Percentiles rank a stretch among this genome's conserved stretches.
phyloP scores from a whole-genome alignment of 2,329 filamentous ascomycete genomes.

The Corynespora cassiicola region DNA sequence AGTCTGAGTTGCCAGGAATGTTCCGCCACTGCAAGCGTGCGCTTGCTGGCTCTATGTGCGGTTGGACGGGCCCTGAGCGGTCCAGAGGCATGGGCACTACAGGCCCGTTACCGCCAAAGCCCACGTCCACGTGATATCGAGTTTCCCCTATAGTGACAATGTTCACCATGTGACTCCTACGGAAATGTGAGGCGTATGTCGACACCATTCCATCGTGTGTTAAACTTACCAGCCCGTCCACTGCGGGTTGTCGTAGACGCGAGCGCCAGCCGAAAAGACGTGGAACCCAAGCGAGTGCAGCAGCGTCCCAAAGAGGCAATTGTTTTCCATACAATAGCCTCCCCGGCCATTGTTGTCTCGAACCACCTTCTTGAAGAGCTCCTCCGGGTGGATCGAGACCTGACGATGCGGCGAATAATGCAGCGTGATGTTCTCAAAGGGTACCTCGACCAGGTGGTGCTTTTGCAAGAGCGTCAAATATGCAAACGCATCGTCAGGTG shows the following conservation, averaged over 20 bases:
- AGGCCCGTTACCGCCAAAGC: constrained; percentile 49
- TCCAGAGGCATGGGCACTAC: constrained; percentile 47
- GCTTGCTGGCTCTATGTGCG: constrained; percentile 39
- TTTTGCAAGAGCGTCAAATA: constrained; percentile 41
- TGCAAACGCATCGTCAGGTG: constrained; percentile 26
- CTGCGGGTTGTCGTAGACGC: constrained; percentile 40
- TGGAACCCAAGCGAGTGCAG: constrained; percentile 60
- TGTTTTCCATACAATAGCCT: constrained; percentile 69
- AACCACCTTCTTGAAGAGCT: constrained; percentile 62
- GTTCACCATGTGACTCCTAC: constrained; percentile 54
- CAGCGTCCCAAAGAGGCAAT: constrained; percentile 59
- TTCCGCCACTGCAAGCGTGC: constrained; percentile 42
- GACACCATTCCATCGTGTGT: constrained; percentile 2
- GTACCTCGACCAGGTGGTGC: constrained; percentile 55
- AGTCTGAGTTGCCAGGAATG: constrained; percentile 38
- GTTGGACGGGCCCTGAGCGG: constrained; percentile 25
- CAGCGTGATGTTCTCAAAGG: constrained; percentile 64
- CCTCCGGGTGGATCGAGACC: constrained; percentile 57
- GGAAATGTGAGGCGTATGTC: too few relatives aligned
- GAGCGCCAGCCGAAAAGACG: constrained; percentile 48
- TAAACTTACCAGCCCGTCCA: constrained; percentile 38
- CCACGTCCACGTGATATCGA: constrained; percentile 51
- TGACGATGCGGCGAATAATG: constrained; percentile 52
- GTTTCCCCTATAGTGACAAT: constrained; percentile 46
- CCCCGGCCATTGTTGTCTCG: constrained; percentile 56